Conservation (phyloP, 805 yeast species). For the Danielia reshetovae region DNA sequence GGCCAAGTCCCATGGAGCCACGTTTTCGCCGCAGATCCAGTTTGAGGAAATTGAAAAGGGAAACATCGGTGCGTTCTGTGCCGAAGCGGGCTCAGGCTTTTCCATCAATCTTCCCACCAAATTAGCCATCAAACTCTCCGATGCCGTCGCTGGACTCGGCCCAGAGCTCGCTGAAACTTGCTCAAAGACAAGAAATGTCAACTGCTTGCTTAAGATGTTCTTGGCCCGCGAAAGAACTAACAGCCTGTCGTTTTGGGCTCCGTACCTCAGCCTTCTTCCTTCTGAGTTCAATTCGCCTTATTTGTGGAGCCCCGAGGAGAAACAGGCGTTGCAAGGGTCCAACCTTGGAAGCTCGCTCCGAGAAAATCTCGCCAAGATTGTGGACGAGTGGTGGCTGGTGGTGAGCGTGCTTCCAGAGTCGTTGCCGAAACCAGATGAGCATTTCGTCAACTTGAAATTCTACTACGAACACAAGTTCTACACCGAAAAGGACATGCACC, state of each 20-base stretch:
- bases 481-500: constrained; percentile 31
- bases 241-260: constrained; percentile 13
- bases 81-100: constrained; percentile 6
- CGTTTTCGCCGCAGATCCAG: constrained; percentile 18
- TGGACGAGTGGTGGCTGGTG: constrained; percentile 60
- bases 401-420: constrained; percentile 29
- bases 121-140: constrained; percentile 17
- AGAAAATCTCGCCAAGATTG: constrained; percentile 39
- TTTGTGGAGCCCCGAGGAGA: constrained; percentile 57
- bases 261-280: constrained; percentile 33
- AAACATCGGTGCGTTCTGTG: constrained; percentile 25
- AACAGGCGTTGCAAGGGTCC: constrained; percentile 56
- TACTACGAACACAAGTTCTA: constrained; percentile 41
- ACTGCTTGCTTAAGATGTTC: constrained; percentile 32
- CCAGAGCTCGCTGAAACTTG: constrained; percentile 7
- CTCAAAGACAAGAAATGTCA: constrained; percentile 19
- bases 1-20: constrained; percentile 30
- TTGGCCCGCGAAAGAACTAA: constrained; percentile 27
- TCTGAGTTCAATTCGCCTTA: constrained; percentile 55
- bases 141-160: constrained; percentile 22
- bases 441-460: constrained; percentile 39
- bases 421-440: constrained; percentile 27
- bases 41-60: constrained; percentile 20
- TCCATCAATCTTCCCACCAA: constrained; percentile 10
- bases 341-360: constrained; percentile 58